phyloP scores from a whole-genome alignment of 1,284 basidiomycete genomes.

The Coniferiporia sulphurascens region DNA sequence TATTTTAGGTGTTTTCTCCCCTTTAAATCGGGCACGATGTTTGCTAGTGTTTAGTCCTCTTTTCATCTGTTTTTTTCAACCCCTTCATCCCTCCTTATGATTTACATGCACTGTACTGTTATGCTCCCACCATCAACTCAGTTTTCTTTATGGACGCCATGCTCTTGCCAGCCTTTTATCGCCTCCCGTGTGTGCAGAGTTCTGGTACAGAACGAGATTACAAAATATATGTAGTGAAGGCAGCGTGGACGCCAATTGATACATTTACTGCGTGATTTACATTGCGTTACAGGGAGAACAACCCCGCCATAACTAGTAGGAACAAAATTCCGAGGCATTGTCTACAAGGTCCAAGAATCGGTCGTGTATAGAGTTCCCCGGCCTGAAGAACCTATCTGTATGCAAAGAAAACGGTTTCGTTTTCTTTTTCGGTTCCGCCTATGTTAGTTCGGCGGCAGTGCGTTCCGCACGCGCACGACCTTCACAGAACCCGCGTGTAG shows the following conservation, averaged over 20 bases:
- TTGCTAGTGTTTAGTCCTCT: not conserved
- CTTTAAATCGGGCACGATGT: not conserved
- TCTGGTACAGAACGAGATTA: no score
- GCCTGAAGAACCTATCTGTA: not conserved
- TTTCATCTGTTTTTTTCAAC: not conserved
- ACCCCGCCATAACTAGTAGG: not conserved
- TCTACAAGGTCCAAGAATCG: not conserved
- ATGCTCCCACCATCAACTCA: not conserved
- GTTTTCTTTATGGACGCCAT: not conserved
- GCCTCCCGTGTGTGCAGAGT: not conserved
- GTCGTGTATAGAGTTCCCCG: no score
- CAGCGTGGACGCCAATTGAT: not conserved
- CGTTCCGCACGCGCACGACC: conserved; percentile 7
- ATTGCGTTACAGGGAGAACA: not conserved
- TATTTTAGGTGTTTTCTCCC: not conserved
- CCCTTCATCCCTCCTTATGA: not conserved
- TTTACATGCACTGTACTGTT: not conserved
- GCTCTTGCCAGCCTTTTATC: not conserved
- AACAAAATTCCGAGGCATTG: not conserved
- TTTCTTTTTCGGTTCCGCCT: not conserved
- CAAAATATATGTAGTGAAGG: not conserved
- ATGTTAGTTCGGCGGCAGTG: not conserved
- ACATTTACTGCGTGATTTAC: not conserved
- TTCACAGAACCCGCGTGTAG: conserved; percentile 9
- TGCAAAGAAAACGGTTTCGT: not conserved